Conservation (phyloP, 352 stramenopile genomes). For the Achlya hypogyna region DNA sequence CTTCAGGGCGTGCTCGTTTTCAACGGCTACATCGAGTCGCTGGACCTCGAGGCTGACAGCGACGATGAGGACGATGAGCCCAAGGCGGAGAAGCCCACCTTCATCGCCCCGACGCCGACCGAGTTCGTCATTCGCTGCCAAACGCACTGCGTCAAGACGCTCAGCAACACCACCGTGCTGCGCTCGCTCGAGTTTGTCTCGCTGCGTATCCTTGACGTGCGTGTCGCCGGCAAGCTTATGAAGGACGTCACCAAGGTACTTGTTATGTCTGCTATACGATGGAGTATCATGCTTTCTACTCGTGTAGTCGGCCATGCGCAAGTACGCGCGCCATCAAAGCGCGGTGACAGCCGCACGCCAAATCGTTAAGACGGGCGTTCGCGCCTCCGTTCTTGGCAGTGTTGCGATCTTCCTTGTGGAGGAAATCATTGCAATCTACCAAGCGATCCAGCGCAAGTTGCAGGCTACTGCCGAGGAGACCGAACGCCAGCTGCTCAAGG, state of each 20-base stretch:
- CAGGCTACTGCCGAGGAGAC: constrained; percentile 31
- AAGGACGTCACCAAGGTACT: constrained; percentile 41
- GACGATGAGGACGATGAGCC: constrained; percentile 30
- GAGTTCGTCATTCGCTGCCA: constrained; percentile 45
- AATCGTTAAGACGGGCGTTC: constrained; percentile 76
- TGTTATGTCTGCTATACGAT: not conserved
- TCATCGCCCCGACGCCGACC: constrained; percentile 38
- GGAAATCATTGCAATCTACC: constrained; percentile 40
- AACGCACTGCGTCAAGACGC: constrained; percentile 64
- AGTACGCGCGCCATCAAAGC: constrained; percentile 62
- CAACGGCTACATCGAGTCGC: constrained; percentile 65
- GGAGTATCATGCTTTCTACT: not conserved
- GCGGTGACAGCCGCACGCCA: constrained; percentile 36
- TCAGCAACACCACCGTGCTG: constrained; percentile 73
- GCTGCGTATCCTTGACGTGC: constrained; percentile 41
- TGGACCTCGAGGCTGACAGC: constrained; percentile 56
- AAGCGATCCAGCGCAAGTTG: constrained; percentile 22
- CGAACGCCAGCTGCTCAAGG: constrained; percentile 34
- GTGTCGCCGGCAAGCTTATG: constrained; percentile 64
- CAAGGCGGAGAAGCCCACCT: constrained; percentile 32
- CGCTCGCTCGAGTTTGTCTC: constrained; percentile 63
- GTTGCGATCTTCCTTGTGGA: constrained; percentile 78
- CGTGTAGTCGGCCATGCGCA: constrained; percentile 45
- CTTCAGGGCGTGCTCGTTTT: constrained; percentile 68
- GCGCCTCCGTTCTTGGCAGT: constrained; percentile 58